Base-by-base conservation (phyloP, 768 basidiomycete species). In the Leccinum subgranulosum region DNA sequence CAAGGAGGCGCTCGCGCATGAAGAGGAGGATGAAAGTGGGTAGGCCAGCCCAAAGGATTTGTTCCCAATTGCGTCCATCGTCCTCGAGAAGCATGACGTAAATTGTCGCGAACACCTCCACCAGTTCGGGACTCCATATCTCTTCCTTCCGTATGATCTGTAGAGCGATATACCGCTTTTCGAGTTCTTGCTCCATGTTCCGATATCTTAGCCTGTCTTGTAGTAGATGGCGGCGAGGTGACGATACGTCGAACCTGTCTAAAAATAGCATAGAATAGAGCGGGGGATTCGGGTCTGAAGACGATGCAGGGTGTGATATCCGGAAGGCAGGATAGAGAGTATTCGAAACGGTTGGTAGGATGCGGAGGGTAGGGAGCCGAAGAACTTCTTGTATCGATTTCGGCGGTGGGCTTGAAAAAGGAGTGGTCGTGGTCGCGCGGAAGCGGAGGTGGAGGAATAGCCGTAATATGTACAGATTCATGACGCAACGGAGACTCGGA, bases 51-150 rank as follows among this genome's bases (percentile, higher is more conserved):
- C 75, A 74, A 49, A 74, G 64, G 14, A 84, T 72, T 58, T 81
- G 82, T 51, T 73, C 73, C 39, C 75, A 62, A 64, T 84, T 84
- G 59, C 74, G 77, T 49, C 74, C 76, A 53, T 77, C 79, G 27
- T 83, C 78, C 59, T 86, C 84, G 31, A 84, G 76, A 43, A 84
- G 70, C 82, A 87, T 84, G 34, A 80, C 66, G 64, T 81, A 84
- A 52, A 81, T 76, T 0, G 77, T 76, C 73, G 81, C 81, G 29
- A 87, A 67, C 11, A 77, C 78, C 56, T 81, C 77, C 0, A 69
- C 73, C 9, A 83, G 65, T 15, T 61, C 54, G 28, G 75, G 69
- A 57, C 76, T 64, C 60, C 76, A 68, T 28, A 79, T 55, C 3
- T 69, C 65, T 4, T 71, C 70, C n/a, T 59, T 62, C 21, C 75